Conservation (phyloP, 768 basidiomycete species). For the Amanita brunnescens region DNA sequence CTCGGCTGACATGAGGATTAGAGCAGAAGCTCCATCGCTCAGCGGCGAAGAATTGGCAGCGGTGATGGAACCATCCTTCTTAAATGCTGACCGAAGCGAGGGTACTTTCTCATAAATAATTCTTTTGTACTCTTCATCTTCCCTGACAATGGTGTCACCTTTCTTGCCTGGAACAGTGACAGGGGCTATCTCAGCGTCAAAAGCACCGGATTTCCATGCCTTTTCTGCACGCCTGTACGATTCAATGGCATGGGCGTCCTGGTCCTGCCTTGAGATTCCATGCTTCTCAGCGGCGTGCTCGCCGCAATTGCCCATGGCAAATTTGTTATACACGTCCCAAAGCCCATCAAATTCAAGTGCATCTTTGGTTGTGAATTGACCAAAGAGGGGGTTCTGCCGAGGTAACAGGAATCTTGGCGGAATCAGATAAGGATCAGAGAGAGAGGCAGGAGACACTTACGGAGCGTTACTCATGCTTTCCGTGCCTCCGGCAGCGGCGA, state of each 20-base stretch:
- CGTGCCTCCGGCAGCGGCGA: conserved; percentile 95
- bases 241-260: conserved; percentile 88
- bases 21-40: conserved; percentile 93
- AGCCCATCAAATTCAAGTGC: conserved; percentile 90
- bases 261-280: conserved; percentile 75
- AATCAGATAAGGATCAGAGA: conserved; percentile 2
- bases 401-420: conserved; percentile 67
- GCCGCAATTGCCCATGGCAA: conserved; percentile 97
- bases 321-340: conserved; percentile 96
- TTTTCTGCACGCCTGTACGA: conserved; percentile 91
- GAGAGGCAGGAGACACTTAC: conserved; percentile 41
- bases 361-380: conserved; percentile 82
- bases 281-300: conserved; percentile 79
- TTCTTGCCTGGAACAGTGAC: conserved; percentile 91
- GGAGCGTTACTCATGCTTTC: conserved; percentile 99
- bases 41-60: conserved; percentile 93
- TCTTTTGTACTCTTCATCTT: conserved; percentile 98
- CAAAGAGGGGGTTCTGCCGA: conserved; percentile 75
- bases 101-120: conserved; percentile 94
- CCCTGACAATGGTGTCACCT: conserved; percentile 79
- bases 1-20: conserved; percentile 90
- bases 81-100: conserved; percentile 81
- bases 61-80: conserved; percentile 83
- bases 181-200: conserved; percentile 82
- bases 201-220: conserved; percentile 83